Evolutionary conservation across 2,329 filamentous ascomycete genomes (phyloP).

Genomic region (Bimuria novae-zelandiae): DNA sequence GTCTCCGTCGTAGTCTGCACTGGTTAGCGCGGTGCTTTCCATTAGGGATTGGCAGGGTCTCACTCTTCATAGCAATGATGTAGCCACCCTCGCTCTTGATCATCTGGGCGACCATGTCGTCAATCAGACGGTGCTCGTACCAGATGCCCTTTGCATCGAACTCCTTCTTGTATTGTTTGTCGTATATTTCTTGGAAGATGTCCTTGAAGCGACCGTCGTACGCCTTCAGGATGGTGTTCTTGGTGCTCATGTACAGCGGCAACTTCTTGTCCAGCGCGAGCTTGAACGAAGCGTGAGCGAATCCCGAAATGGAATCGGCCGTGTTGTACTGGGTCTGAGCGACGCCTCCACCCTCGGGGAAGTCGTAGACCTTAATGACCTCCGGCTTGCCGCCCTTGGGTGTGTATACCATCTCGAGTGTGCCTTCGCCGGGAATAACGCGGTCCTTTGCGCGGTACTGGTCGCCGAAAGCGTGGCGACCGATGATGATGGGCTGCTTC

Average conservation of each 20-base stretch:
- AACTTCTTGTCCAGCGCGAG: constrained; percentile 83
- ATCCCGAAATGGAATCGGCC: constrained; percentile 89
- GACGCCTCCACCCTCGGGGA: constrained; percentile 82
- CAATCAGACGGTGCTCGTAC: constrained; percentile 99
- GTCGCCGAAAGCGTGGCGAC: constrained; percentile 96
- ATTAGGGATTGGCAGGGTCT: neutral
- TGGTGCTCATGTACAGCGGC: constrained; percentile 99
- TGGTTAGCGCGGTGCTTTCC: constrained; percentile 22
- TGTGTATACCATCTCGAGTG: constrained; percentile 92
- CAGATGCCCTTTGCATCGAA: constrained; percentile 94
- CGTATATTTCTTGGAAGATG: constrained; percentile 97
- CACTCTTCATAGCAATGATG: constrained; percentile 97
- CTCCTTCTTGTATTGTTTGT: constrained; percentile 80
- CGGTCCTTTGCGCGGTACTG: constrained; percentile 97
- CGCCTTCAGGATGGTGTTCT: constrained; percentile 99
- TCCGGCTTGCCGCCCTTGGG: constrained; percentile 79
- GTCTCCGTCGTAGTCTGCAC: constrained; percentile 92
- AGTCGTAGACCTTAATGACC: constrained; percentile 88
- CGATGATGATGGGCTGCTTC: constrained; percentile 99
- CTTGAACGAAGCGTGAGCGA: constrained; percentile 97
- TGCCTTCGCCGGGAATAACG: constrained; percentile 81
- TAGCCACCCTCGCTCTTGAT: constrained; percentile 97
- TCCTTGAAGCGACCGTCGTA: constrained; percentile 99
- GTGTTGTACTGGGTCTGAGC: constrained; percentile 99
- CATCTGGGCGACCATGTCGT: constrained; percentile 99